Percentiles rank a stretch among this genome's conserved stretches.
phyloP scores from a whole-genome alignment of 345 rosid genomes.

The Ceriops zippeliana region DNA sequence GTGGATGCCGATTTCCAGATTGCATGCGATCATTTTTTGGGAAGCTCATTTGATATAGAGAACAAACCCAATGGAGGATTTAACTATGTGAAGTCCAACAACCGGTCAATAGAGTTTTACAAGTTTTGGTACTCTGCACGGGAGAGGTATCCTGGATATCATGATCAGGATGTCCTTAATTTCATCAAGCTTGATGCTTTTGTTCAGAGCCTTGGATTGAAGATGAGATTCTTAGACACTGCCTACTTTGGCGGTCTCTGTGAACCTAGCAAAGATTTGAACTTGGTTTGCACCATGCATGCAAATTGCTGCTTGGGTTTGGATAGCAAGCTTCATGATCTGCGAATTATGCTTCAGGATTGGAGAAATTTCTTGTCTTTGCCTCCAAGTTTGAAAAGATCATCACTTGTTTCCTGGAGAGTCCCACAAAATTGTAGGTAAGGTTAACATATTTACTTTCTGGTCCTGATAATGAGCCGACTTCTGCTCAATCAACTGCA shows the following conservation, averaged over 20 bases:
- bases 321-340: slow-evolving; percentile 74
- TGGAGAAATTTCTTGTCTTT: slow-evolving; percentile 61
- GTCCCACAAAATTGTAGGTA: slow-evolving; percentile 90
- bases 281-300: slow-evolving; percentile 78
- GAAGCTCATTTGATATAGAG: slow-evolving; percentile 41
- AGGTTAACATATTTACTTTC: neutral
- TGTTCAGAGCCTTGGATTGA: slow-evolving; percentile 44
- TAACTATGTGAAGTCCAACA: slow-evolving; percentile 59
- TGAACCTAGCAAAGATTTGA: slow-evolving; percentile 77
- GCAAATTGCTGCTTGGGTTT: slow-evolving; percentile 82
- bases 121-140: slow-evolving; percentile 73
- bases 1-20: slow-evolving; percentile 69
- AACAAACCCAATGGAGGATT: slow-evolving; percentile 81
- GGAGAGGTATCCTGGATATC: slow-evolving; percentile 49
- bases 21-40: slow-evolving; percentile 73
- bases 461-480: too few relatives aligned
- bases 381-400: slow-evolving; percentile 47
- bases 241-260: slow-evolving; percentile 79
- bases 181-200: slow-evolving; percentile 52
- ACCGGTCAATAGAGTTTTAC: slow-evolving; percentile 70
- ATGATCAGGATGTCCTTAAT: slow-evolving; percentile 80
- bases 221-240: slow-evolving; percentile 70
- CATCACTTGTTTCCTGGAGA: slow-evolving; percentile 48
- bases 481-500: too few relatives aligned
- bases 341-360: slow-evolving; percentile 71